Percentiles rank a stretch among this genome's conserved stretches.
These are phyloP conservation scores for Dothideomycetes sp. DNA, from an alignment of 2,329 filamentous ascomycete species.

Conservation along the genomic window DNA sequence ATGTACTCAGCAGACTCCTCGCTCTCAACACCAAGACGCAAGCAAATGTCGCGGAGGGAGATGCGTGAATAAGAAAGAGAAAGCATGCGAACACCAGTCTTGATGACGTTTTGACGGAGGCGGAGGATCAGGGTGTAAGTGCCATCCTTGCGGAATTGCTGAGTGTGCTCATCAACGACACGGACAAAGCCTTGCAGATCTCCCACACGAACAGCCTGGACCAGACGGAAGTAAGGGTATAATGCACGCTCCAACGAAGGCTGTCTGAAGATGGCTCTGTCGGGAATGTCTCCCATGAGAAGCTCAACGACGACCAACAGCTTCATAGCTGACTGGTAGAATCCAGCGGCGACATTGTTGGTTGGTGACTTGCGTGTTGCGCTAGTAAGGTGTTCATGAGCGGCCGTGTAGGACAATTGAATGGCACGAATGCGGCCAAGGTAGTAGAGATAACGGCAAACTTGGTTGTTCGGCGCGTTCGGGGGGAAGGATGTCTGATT, in stretches of 20 bases:
- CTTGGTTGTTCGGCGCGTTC: constrained; percentile 93
- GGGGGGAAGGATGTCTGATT: constrained; percentile 93
- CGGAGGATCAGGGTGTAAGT: constrained; percentile 94
- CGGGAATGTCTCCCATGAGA: constrained; percentile 96
- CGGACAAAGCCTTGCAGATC: constrained; percentile 90
- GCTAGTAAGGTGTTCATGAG: constrained; percentile 85
- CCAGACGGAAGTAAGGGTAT: constrained; percentile 85
- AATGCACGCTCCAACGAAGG: constrained; percentile 77
- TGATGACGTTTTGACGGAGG: constrained; percentile 96
- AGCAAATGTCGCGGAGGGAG: constrained; percentile 92
- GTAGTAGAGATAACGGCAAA: constrained; percentile 95
- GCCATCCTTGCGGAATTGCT: constrained; percentile 82
- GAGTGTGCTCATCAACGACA: constrained; percentile 69
- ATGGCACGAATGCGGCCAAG: constrained; percentile 92
- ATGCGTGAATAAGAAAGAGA: constrained; percentile 96
- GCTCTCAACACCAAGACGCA: constrained; percentile 82
- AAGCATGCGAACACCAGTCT: constrained; percentile 98
- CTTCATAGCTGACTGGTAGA: constrained; percentile 94
- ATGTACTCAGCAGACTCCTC: constrained; percentile 99
- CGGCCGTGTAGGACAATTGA: constrained; percentile 92
- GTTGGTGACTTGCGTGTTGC: constrained; percentile 93
- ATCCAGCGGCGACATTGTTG: constrained; percentile 79
- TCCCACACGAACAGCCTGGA: constrained; percentile 92
- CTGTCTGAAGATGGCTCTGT: constrained; percentile 87
- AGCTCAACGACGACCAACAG: constrained; percentile 93